A percentile compares a stretch with the other conserved stretches of the same genome.
These are phyloP conservation scores for Mycena rebaudengoi DNA, from an alignment of 768 basidiomycete species.

Conservation along the genomic window DNA sequence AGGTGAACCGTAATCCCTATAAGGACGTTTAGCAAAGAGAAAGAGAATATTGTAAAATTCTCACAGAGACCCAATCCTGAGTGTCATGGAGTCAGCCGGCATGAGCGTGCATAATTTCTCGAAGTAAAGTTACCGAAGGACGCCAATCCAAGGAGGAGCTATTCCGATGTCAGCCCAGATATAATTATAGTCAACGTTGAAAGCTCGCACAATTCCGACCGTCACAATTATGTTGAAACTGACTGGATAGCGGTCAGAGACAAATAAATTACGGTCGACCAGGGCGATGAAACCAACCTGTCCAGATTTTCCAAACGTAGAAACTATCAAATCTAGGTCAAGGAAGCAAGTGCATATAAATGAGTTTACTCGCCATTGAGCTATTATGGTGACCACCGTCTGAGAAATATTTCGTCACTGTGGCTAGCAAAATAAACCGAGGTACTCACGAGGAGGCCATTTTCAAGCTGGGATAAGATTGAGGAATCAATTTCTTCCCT, in stretches of 20 bases:
- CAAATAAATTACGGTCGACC: neutral
- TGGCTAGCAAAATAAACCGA: too few species aligned
- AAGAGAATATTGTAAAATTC: neutral
- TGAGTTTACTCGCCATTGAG: neutral
- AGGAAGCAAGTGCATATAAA: neutral
- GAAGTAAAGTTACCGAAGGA: neutral
- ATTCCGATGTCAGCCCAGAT: neutral
- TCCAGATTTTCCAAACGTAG: slow-evolving; percentile 20
- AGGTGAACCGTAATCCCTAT: slow-evolving; percentile 10
- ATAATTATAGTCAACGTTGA: neutral
- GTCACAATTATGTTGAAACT: slow-evolving; percentile 3
- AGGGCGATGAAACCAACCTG: neutral
- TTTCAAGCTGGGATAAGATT: slow-evolving; percentile 3
- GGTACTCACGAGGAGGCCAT: slow-evolving; percentile 13
- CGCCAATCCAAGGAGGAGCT: neutral
- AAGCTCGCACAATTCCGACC: neutral
- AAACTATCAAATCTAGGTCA: neutral
- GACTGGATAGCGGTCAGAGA: neutral
- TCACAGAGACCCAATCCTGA: slow-evolving; percentile 11
- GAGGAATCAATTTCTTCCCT: neutral
- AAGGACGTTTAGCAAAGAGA: neutral
- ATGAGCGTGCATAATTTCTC: neutral
- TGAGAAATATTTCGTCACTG: neutral
- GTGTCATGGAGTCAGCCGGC: neutral
- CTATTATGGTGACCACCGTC: slow-evolving; percentile 14